These are phyloP conservation scores for Astraeus odoratus DNA, from an alignment of 768 basidiomycete genomes.

Conservation along the genomic window DNA sequence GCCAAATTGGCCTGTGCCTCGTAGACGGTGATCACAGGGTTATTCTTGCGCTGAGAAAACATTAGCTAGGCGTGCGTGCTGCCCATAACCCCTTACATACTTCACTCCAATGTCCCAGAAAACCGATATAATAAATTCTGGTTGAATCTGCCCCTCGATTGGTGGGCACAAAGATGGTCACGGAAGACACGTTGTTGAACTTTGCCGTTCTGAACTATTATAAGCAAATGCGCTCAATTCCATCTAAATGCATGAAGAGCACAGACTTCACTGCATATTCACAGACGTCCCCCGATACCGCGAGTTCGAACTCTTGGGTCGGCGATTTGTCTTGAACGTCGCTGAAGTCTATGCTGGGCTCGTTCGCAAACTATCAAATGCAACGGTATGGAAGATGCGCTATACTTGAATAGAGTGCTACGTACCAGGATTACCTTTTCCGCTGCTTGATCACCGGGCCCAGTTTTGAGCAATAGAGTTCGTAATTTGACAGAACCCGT, in stretches of 20 bases:
- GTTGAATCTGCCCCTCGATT: constrained; percentile 75
- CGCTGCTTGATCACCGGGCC: constrained; percentile 75
- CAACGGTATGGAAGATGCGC: background rate
- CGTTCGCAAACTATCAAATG: constrained; percentile 61
- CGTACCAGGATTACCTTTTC: constrained; percentile 63
- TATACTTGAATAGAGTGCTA: background rate
- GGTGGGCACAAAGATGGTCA: constrained; percentile 79
- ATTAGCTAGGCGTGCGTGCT: no score
- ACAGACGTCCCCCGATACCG: constrained; percentile 67
- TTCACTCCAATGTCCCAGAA: constrained; percentile 77
- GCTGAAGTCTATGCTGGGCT: constrained; percentile 74
- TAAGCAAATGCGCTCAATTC: background rate
- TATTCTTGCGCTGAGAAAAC: constrained; percentile 62
- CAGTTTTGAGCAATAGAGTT: constrained; percentile 76
- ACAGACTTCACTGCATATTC: constrained; percentile 80
- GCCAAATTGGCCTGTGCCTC: constrained; percentile 83
- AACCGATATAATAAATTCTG: constrained; percentile 78
- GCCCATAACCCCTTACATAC: no score
- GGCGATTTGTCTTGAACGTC: constrained; percentile 57
- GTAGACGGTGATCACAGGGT: constrained; percentile 81
- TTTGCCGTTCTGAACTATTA: constrained; percentile 59
- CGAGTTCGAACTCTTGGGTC: constrained; percentile 66
- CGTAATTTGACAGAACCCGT: constrained; percentile 82
- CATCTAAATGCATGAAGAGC: background rate
- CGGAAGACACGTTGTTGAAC: constrained; percentile 72